These are phyloP conservation scores for Xylariaceae sp. DNA, from an alignment of 2,329 filamentous ascomycete species.

Conservation along the genomic window DNA sequence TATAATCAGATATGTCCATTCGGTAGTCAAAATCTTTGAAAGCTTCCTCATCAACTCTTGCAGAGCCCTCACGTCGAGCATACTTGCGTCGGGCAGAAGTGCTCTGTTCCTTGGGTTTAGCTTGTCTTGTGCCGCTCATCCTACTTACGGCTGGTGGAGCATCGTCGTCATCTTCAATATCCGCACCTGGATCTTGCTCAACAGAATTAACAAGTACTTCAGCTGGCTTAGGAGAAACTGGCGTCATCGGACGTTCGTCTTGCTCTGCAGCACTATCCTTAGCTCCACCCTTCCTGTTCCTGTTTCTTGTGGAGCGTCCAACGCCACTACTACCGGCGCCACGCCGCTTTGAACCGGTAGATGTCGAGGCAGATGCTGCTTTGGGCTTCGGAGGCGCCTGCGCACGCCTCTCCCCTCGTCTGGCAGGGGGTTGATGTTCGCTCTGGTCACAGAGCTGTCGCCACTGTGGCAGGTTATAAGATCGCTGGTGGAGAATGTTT, in stretches of 20 bases:
- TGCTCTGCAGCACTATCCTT: conserved; percentile 47
- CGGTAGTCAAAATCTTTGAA: conserved; percentile 92
- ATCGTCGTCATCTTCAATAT: conserved; percentile 54
- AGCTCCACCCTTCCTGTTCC: conserved; percentile 45
- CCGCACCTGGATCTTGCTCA: conserved; percentile 54
- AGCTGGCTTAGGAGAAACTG: conserved; percentile 58
- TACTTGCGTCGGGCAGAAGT: conserved; percentile 88
- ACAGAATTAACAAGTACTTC: conserved; percentile 53
- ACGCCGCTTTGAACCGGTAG: conserved; percentile 48
- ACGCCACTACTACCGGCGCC: conserved; percentile 39
- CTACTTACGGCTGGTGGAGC: conserved; percentile 47
- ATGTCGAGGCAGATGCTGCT: conserved; percentile 41
- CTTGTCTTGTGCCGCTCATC: conserved; percentile 56
- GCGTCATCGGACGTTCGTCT: conserved; percentile 64
- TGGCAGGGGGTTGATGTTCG: conserved; percentile 92
- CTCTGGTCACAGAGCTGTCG: conserved; percentile 90
- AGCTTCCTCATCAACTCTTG: conserved; percentile 84
- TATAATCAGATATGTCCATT: conserved; percentile 87
- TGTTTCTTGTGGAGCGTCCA: conserved; percentile 47
- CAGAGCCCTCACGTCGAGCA: conserved; percentile 77
- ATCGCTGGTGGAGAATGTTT: conserved; percentile 94
- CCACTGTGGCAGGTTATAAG: conserved; percentile 97
- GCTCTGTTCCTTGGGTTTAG: conserved; percentile 70
- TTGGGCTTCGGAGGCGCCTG: conserved; percentile 61
- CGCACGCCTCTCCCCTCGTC: conserved; percentile 79